Evolutionary conservation across 1,139 yeast species (phyloP).

Genomic region (Nematodospora anomalae): DNA sequence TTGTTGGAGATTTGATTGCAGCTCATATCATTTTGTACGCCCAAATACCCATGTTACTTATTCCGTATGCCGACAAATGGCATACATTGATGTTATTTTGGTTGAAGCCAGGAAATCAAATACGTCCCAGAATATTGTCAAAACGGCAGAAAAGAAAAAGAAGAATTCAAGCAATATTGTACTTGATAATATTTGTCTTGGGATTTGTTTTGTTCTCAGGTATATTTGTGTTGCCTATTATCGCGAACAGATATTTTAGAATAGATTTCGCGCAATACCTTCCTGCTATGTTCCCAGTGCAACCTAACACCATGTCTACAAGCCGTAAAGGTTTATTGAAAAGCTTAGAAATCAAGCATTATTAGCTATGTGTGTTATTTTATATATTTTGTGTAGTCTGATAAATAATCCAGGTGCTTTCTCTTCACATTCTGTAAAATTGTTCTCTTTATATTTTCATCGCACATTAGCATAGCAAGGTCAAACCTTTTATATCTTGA

Average conservation of each 20-base stretch:
- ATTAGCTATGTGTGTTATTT: conserved; percentile 7
- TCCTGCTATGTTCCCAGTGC: conserved; percentile 43
- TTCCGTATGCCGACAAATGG: conserved; percentile 67
- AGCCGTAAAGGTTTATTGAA: conserved; percentile 40
- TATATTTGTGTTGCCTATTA: conserved; percentile 43
- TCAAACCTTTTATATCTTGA: conserved; percentile 27
- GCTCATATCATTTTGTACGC: conserved; percentile 52
- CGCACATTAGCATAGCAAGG: conserved; percentile 20
- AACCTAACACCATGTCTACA: conserved; percentile 35
- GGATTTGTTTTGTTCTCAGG: conserved; percentile 36
- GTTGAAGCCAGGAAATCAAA: conserved; percentile 64
- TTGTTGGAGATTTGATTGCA: conserved; percentile 51
- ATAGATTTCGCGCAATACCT: conserved; percentile 38
- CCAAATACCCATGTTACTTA: conserved; percentile 52
- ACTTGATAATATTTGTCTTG: conserved; percentile 38
- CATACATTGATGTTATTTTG: conserved; percentile 81
- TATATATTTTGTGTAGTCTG: conserved; percentile 6
- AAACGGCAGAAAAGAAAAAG: conserved; percentile 33
- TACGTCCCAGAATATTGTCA: conserved; percentile 40
- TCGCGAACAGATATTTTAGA: conserved; percentile 29
- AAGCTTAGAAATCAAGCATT: conserved; percentile 17
- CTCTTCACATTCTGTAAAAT: conserved; percentile 15
- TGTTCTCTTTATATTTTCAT: conserved; percentile 9
- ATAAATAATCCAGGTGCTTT: conserved; percentile 8
- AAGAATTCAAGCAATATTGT: conserved; percentile 33